A percentile compares a stretch with the other conserved stretches of the same genome.
phyloP scores from a whole-genome alignment of 2,329 filamentous ascomycete species.

The Aureobasidium vineae region DNA sequence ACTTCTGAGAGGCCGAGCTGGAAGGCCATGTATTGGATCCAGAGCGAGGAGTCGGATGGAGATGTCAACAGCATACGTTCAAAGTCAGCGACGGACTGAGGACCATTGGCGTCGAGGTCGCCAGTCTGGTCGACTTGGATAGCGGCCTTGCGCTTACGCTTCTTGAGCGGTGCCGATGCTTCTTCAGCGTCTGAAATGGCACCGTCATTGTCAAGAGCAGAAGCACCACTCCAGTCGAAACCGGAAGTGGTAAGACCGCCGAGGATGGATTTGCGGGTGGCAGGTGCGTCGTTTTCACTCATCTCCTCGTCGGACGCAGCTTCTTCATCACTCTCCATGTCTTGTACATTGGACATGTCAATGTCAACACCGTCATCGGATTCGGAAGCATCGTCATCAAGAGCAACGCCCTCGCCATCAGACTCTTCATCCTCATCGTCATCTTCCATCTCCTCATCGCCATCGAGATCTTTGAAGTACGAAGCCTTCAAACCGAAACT shows the following conservation, averaged over 20 bases:
- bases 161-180: slow-evolving; percentile 51
- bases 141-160: slow-evolving; percentile 72
- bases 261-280: slow-evolving; percentile 16
- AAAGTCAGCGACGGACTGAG: slow-evolving; percentile 86
- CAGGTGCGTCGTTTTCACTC: slow-evolving; percentile 15
- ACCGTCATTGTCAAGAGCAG: slow-evolving; percentile 53
- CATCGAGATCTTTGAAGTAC: slow-evolving; percentile 67
- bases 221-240: slow-evolving; percentile 82
- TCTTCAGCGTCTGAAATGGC: slow-evolving; percentile 54
- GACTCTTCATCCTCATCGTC: slow-evolving; percentile 35
- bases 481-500: slow-evolving; percentile 92
- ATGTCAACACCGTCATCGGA: slow-evolving; percentile 43
- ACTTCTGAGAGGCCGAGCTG: slow-evolving; percentile 90
- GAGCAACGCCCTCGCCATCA: slow-evolving; percentile 39
- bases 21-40: slow-evolving; percentile 99
- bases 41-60: slow-evolving; percentile 88
- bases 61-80: slow-evolving; percentile 89
- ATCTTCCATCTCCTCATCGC: slow-evolving; percentile 46
- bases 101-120: slow-evolving; percentile 84
- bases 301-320: slow-evolving; percentile 49
- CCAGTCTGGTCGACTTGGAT: slow-evolving; percentile 86
- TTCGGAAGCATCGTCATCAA: slow-evolving; percentile 40
- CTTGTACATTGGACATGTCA: slow-evolving; percentile 48
- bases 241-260: slow-evolving; percentile 65
- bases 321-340: slow-evolving; percentile 49